Evolutionary conservation across 78 protist species (phyloP).

Genomic region (Dictyostelium firmibasis): DNA sequence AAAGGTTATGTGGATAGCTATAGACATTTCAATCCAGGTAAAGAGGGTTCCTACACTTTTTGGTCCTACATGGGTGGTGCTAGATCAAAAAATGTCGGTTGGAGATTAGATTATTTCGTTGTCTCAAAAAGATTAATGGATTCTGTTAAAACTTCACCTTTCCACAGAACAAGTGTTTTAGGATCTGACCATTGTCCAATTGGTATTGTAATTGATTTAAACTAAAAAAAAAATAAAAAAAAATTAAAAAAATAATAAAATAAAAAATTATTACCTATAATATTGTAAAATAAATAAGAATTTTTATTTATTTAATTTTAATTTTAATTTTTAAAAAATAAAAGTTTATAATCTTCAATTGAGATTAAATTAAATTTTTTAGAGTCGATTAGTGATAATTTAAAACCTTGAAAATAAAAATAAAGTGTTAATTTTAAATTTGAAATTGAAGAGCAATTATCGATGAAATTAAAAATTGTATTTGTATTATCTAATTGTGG

Average conservation of each 20-base stretch:
- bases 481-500: not conserved
- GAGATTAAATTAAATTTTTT: not conserved
- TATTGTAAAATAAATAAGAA: not conserved
- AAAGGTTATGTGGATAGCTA: conserved; percentile 82
- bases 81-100: conserved; percentile 73
- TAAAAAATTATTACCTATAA: too few species aligned
- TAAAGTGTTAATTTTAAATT: not conserved
- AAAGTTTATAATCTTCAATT: not conserved
- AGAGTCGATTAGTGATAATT: not conserved
- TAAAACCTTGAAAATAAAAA: conserved; percentile 8
- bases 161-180: conserved; percentile 38
- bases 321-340: not conserved
- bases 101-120: conserved; percentile 86
- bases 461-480: not conserved
- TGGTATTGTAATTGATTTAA: conserved; percentile 44
- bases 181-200: conserved; percentile 83
- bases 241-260: too few species aligned
- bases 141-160: conserved; percentile 20
- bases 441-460: not conserved
- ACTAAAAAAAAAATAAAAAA: not conserved
- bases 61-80: conserved; percentile 65
- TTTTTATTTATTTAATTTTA: too few species aligned
- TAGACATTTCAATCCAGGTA: conserved; percentile 78
- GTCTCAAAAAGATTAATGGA: conserved; percentile 60
- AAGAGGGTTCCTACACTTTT: conserved; percentile 64